These are phyloP conservation scores for Lentinus brumalis DNA, from an alignment of 768 basidiomycete genomes.

Conservation along the genomic window DNA sequence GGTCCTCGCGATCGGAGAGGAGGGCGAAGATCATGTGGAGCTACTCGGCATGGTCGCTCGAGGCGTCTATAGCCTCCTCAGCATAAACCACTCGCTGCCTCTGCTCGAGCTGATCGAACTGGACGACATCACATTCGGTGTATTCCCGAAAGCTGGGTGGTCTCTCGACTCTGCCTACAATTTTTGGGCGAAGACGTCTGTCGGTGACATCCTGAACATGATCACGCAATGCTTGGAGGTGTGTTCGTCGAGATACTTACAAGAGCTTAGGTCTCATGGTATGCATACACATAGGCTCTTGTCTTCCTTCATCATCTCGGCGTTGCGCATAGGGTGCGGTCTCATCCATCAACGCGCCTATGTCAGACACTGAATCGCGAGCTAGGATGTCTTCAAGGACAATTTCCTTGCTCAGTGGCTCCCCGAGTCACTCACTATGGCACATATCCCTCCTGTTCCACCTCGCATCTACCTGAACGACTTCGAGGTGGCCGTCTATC, in stretches of 20 bases:
- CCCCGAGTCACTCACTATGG: constrained; percentile 29
- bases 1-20: neutral
- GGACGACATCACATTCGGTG: constrained; percentile 32
- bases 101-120: constrained; percentile 29
- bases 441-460: constrained; percentile 14
- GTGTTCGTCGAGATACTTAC: too few species aligned
- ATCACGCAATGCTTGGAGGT: constrained; percentile 33
- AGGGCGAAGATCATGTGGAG: constrained; percentile 13
- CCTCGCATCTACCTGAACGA: constrained; percentile 37
- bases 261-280: neutral
- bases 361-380: neutral
- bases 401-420: constrained; percentile 37
- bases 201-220: constrained; percentile 34
- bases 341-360: neutral
- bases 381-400: constrained; percentile 34
- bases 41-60: constrained; percentile 27
- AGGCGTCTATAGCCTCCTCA: constrained; percentile 9
- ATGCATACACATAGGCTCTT: constrained; percentile 20
- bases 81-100: constrained; percentile 32
- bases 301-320: constrained; percentile 25
- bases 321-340: constrained; percentile 32
- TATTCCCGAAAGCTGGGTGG: constrained; percentile 29
- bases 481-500: constrained; percentile 35
- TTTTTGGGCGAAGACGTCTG: constrained; percentile 32
- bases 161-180: constrained; percentile 11